Base-by-base conservation (phyloP, 768 basidiomycete genomes). In the Filobasidium floriforme region DNA sequence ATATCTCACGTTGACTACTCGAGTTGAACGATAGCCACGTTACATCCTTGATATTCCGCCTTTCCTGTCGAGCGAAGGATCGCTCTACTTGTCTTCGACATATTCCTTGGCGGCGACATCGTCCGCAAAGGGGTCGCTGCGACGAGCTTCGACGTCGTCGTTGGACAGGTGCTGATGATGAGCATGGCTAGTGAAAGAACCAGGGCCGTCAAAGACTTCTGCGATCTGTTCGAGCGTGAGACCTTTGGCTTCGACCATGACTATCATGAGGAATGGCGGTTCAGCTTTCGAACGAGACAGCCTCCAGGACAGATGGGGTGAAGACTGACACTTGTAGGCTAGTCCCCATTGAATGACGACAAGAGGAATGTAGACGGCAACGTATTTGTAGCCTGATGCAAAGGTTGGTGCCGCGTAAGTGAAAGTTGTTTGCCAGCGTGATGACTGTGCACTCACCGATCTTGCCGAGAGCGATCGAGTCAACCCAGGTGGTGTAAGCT, bases 401-500 rank as follows among this genome's bases (percentile, higher is more conserved):
- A 7, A 24, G 15, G 26, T 49, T 19, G 24, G n/a, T 0, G 12
- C 7, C 46, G 46, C 12, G 46, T 49, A 4, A 49, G 46, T 28
- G 26, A 9, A 1, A 26, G n/a, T 18, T 28, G 4, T 5, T 18
- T 1, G 19, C 22, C 18, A 15, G n/a, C 46, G 46, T 49, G 22
- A 22, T 6, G 12, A 18, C 3, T 22, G 12, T 22, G 7, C 18
- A 68, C 70, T 65, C 52, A 71, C 73, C 76, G 44, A 77, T 76
- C 41, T 73, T 65, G 54, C 74, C 67, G 14, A 76, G 26, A 24
- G 73, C 69, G 59, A 77, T 72, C 75, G 89, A 84, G 69, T 89
- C 86, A 59, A 77, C 73, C 89, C 91, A 94, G 49, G 83, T 81
- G 62, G 86, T 83, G 61, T 88, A 81, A 1, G 89, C 90, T 49